phyloP scores from a whole-genome alignment of 1,284 basidiomycete species.

The Moesziomyces sp. region DNA sequence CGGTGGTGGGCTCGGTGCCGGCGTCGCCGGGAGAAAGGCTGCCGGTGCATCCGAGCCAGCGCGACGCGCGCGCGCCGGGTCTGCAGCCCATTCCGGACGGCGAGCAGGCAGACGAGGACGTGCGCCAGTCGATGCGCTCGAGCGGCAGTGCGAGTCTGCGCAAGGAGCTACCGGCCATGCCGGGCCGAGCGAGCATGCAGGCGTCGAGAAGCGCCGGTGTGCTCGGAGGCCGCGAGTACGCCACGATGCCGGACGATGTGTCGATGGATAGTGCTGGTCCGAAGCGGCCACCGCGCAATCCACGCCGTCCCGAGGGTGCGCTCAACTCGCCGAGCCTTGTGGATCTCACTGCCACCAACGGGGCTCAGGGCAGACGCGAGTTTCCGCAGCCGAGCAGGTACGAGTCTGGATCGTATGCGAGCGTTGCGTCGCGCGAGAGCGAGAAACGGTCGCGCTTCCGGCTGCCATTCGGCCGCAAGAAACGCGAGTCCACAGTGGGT shows the following conservation, averaged over 20 bases:
- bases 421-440: conserved; percentile 5
- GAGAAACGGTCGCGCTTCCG: conserved; percentile 28
- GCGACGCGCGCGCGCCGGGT: conserved; percentile 14
- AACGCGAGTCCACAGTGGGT: conserved; percentile 40
- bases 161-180: conserved; percentile 43
- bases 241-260: conserved; percentile 18
- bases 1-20: conserved; percentile 2
- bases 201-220: conserved; percentile 1
- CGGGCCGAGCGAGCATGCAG: conserved; percentile 37
- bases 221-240: neutral
- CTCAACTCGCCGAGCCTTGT: conserved; percentile 23
- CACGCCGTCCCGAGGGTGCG: conserved; percentile 31
- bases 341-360: conserved; percentile 9
- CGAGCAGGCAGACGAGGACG: conserved; percentile 9
- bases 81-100: conserved; percentile 35
- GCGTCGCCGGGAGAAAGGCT: conserved; percentile 8
- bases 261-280: conserved; percentile 19
- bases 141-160: conserved; percentile 23
- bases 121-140: conserved; percentile 17
- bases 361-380: conserved; percentile 8
- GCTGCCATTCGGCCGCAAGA: conserved; percentile 44
- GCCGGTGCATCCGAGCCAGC: conserved; percentile 4
- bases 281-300: conserved; percentile 35
- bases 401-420: conserved; percentile 10
- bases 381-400: conserved; percentile 21